These are phyloP conservation scores for Phragmites australis DNA, from an alignment of 176 grass and related monocot genomes.

Conservation along the genomic window DNA sequence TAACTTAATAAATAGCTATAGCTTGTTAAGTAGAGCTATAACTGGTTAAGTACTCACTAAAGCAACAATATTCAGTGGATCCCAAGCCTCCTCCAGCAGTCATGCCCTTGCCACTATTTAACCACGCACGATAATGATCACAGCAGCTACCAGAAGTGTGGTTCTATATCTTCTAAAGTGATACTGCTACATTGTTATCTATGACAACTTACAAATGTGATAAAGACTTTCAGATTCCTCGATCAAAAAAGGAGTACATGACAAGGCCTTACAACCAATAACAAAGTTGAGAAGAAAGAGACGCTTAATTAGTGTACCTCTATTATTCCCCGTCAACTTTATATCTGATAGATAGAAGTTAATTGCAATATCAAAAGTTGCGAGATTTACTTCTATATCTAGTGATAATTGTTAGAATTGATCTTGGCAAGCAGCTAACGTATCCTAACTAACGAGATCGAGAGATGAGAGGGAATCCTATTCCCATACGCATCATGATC, in stretches of 20 bases:
- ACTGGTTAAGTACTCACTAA: neutral
- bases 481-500: no score
- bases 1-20: no score
- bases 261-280: constrained; percentile 8
- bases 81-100: neutral
- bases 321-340: constrained; percentile 21
- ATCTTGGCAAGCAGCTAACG: no score
- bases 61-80: neutral
- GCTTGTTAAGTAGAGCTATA: neutral
- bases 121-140: neutral
- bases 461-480: no score
- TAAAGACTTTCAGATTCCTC: constrained; percentile 35
- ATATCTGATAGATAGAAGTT: constrained; percentile 10
- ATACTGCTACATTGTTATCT: neutral
- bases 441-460: no score
- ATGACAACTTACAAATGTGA: neutral
- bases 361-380: neutral
- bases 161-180: neutral
- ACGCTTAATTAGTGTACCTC: constrained; percentile 13
- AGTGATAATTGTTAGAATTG: no score
- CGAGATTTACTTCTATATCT: neutral
- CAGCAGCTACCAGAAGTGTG: neutral
- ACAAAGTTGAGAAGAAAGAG: neutral
- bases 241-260: constrained; percentile 11
- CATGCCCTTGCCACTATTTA: neutral